Base-by-base conservation (phyloP, 768 basidiomycete species). In the Trichaptum fuscoviolaceum region DNA sequence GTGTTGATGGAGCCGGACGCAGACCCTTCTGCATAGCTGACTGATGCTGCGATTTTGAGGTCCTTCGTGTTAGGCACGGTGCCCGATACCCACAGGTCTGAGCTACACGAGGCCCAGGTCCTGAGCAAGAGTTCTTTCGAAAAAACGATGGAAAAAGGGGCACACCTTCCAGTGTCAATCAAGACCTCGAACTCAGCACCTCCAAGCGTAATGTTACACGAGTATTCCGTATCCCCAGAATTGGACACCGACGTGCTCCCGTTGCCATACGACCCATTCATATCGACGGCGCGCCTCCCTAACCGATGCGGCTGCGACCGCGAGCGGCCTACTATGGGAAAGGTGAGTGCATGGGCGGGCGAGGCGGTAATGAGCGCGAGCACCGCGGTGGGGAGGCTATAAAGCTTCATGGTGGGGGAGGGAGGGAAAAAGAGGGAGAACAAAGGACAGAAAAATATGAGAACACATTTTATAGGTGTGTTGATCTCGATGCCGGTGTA, bases 161-260 rank as follows among this genome's bases (percentile, higher is more conserved):
- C 71, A 57, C 65, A 76, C 75, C 75, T 77, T 42, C 77, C 77
- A 7, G 76, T 77, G 64, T 77, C 77, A n/a, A 76, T 68, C 10
- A 75, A 70, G 34, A 75, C 73, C 10, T 67, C 62, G 62, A 74
- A 69, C 35, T 59, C 58, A 36, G 67, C 68, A 35, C 72, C 75
- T 52, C 70, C 70, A 26, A 77, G 67, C 10, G 74, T 74, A 52
- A 77, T 62, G 63, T 76, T 73, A 25, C 70, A 70, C 63, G 66
- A 71, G 64, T 77, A 77, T 62, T 71, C 70, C 62, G 75, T 60
- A 62, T 76, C 74, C 6, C 66, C 65, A 27, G 62, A 36, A 66
- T 75, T 70, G 9, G 59, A 25, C 25, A 61, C 25, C 12, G 59
- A 25, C 25, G 59, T 61, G 59, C 30, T 34, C 30, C 59, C 59